These are phyloP conservation scores for Tetrastigma voinierianum DNA, from an alignment of 164 flowering plant genomes.

Conservation along the genomic window DNA sequence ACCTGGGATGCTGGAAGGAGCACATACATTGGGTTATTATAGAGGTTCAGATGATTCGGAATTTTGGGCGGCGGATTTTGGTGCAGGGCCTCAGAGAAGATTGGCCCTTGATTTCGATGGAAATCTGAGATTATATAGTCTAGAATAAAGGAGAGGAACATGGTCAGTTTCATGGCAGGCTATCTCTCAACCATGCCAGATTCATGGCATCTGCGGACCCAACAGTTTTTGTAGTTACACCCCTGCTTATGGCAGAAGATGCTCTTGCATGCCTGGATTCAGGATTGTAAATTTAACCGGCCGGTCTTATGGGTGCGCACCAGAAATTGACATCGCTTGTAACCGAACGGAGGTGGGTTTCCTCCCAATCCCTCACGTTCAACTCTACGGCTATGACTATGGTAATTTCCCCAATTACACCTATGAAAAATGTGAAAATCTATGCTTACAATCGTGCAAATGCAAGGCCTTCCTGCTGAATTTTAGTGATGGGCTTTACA, in stretches of 20 bases:
- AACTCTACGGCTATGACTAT: conserved; percentile 29
- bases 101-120: conserved; percentile 34
- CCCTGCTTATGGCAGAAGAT: neutral
- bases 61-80: conserved; percentile 16
- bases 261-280: conserved; percentile 26
- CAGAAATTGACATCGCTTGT: conserved; percentile 16
- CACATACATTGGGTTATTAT: conserved; percentile 18
- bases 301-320: conserved; percentile 38
- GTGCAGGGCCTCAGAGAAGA: conserved; percentile 13
- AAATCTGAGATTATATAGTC: conserved; percentile 24
- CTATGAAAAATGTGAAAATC: conserved; percentile 12
- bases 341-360: neutral
- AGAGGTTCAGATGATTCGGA: conserved; percentile 12
- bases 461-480: conserved; percentile 24
- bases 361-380: conserved; percentile 13
- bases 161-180: conserved; percentile 30
- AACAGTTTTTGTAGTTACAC: conserved; percentile 24
- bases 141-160: neutral
- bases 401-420: neutral
- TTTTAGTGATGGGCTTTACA: neutral
- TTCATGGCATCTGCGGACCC: conserved; percentile 28
- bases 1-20: conserved; percentile 9
- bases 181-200: conserved; percentile 10
- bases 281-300: conserved; percentile 9
- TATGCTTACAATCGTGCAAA: conserved; percentile 14